phyloP scores from a whole-genome alignment of 495 filamentous ascomycete genomes.

The Hyaloscypha hepaticicola region DNA sequence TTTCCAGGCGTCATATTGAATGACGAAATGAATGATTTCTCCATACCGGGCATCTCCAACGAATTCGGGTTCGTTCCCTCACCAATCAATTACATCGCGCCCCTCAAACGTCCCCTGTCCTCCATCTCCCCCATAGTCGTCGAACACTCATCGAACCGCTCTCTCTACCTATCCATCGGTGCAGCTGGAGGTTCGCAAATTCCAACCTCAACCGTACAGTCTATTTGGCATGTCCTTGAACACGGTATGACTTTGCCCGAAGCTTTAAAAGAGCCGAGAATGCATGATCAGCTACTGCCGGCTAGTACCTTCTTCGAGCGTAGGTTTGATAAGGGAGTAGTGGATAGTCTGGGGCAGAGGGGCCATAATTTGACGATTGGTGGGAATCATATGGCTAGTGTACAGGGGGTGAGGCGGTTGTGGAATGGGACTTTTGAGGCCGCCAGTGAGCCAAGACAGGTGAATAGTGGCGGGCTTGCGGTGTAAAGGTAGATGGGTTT shows the following conservation, averaged over 20 bases:
- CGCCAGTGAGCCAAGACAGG: conserved; percentile 65
- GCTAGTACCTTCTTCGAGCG: conserved; percentile 69
- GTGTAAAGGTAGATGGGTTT: conserved; percentile 48
- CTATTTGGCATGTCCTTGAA: conserved; percentile 71
- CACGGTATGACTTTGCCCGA: conserved; percentile 54
- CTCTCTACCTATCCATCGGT: conserved; percentile 68
- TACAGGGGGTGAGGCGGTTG: conserved; percentile 66
- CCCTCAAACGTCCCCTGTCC: conserved; percentile 78
- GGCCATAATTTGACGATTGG: conserved; percentile 79
- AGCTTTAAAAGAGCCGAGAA: conserved; percentile 62
- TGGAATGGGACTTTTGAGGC: conserved; percentile 76
- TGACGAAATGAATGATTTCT: conserved; percentile 90
- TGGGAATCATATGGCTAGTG: conserved; percentile 60
- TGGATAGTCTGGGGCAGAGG: conserved; percentile 57
- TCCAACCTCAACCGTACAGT: conserved; percentile 79
- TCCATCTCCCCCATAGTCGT: conserved; percentile 79
- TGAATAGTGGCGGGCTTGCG: conserved; percentile 64
- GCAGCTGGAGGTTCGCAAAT: conserved; percentile 87
- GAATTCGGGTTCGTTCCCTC: conserved; percentile 81
- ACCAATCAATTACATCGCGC: conserved; percentile 75
- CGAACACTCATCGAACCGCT: conserved; percentile 59
- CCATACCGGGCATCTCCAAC: conserved; percentile 72
- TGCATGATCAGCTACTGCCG: conserved; percentile 85
- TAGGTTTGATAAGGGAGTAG: conserved; percentile 63
- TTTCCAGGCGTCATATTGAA: conserved; percentile 73